Evolutionary conservation across 2,329 filamentous ascomycete genomes (phyloP).

Genomic region (Tothia fuscella): DNA sequence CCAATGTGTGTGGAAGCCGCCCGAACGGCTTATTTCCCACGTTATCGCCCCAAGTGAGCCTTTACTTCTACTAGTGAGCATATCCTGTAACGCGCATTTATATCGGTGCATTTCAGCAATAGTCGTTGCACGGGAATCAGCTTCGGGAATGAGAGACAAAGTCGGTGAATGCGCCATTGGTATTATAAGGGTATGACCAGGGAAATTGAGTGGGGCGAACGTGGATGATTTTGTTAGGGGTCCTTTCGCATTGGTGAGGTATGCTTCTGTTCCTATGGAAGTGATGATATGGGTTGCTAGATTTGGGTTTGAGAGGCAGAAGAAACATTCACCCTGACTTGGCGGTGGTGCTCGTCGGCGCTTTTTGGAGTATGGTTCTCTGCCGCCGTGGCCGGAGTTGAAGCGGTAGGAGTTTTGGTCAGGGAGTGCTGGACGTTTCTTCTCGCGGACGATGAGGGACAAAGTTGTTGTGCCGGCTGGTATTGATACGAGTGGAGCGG

Average conservation of each 20-base stretch:
- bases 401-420: conserved; percentile 23
- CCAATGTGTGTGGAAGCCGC: conserved; percentile 85
- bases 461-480: conserved; percentile 64
- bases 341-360: conserved; percentile 26
- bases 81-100: conserved; percentile 61
- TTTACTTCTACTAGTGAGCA: conserved; percentile 46
- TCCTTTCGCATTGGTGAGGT: conserved; percentile 85
- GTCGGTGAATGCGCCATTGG: conserved; percentile 74
- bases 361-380: conserved; percentile 28
- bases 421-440: conserved; percentile 43
- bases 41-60: conserved; percentile 67
- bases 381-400: conserved; percentile 10
- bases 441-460: conserved; percentile 49
- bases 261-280: conserved; percentile 76
- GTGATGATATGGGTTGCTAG: conserved; percentile 79
- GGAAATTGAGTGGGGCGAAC: conserved; percentile 62
- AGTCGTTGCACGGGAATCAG: conserved; percentile 45
- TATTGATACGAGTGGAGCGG: conserved; percentile 47
- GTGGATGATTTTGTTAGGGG: conserved; percentile 63
- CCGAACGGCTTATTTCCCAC: conserved; percentile 77
- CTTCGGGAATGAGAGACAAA: conserved; percentile 51
- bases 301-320: conserved; percentile 82
- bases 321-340: conserved; percentile 71
- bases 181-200: conserved; percentile 82
- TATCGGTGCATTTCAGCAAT: conserved; percentile 76